Evolutionary conservation across 2,329 filamentous ascomycete species (phyloP), one percentile per base, ranked within the genome.

Genomic region (Aspergillus carbonarius): DNA sequence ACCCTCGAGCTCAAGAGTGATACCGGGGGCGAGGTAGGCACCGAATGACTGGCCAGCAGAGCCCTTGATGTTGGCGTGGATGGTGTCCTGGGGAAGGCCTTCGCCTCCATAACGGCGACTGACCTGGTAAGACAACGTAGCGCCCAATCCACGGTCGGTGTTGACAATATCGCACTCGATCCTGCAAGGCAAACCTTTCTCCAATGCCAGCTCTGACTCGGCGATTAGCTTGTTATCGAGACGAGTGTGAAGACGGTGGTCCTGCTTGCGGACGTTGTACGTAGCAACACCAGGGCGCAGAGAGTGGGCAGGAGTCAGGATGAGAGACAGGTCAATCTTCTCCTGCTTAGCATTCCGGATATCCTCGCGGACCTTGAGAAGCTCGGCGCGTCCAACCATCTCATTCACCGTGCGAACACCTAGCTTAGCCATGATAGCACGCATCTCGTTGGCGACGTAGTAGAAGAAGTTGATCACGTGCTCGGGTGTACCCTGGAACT

Each of bases 401-500:
- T 98, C 93, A 73, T 97, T 98, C 74, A 98, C 89, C 60, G 91
- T 96, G 65, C 93, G 88, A 85, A 96, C 92, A 66, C 93, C 93
- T 69, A 97, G 87, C 78, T 90, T 92, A 52, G 93, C 93, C 93
- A 98, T 97, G 78, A 98, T 96, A 35, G 93, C 92, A 72, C 93
- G 89, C 59, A 98, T 86, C 80, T 98, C 93, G 72, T 98, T 98
- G 67, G 93, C 90, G 54, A 98, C 84, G 71, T 97, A 98, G 81
- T 97, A 98, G 81, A 96, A 96, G 83, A 97, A 97, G 83, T 97
- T 98, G 78, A 98, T 97, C 58, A 96, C 93, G 68, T 97, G 92
- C 79, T 98, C 93, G 10, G 93, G 93, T 1, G 91, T 93, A 62
- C 93, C 93, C 66, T 88, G 83, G 77, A 98, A 97, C 79, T 97